Evolutionary conservation across 192 early-diverging fungal genomes (phyloP).

Genomic region (Thoreauomyces humboldtii): DNA sequence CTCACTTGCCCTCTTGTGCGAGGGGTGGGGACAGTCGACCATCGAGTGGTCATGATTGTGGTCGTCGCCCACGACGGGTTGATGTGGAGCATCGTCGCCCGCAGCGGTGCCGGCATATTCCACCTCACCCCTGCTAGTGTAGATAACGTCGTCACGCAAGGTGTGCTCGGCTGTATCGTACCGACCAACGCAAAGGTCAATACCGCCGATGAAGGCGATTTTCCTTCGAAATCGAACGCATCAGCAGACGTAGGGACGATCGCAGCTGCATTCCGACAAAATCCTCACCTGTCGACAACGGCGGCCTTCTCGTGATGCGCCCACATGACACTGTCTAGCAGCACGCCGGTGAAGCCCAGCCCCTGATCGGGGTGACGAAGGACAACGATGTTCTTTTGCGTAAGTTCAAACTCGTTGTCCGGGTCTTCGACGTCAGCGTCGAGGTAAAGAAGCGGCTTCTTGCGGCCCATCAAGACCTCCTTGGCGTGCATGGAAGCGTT

Average conservation of each 20-base stretch:
- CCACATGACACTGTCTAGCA: conserved; percentile 77
- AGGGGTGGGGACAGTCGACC: not conserved
- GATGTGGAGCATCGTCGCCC: not conserved
- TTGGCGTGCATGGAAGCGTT: conserved; percentile 29
- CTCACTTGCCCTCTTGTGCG: not conserved
- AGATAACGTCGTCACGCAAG: conserved; percentile 65
- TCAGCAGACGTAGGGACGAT: not conserved
- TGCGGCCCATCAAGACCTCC: conserved; percentile 26
- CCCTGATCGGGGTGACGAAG: conserved; percentile 79
- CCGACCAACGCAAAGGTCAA: conserved; percentile 84
- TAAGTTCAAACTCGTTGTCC: conserved; percentile 63
- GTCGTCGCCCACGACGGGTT: not conserved
- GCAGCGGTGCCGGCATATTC: conserved; percentile 24
- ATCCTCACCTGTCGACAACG: conserved; percentile 65
- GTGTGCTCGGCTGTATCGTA: conserved; percentile 80
- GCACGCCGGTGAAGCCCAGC: conserved; percentile 30
- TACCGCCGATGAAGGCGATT: conserved; percentile 80
- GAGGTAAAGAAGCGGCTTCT: conserved; percentile 44
- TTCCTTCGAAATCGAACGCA: too few relatives aligned
- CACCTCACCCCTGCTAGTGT: conserved; percentile 37
- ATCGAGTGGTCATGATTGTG: conserved; percentile 1
- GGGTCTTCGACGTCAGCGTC: conserved; percentile 72
- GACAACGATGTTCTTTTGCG: conserved; percentile 77
- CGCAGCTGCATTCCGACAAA: not conserved
- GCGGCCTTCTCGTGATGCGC: conserved; percentile 71